Conservation (phyloP, 352 stramenopile species). For the Blastocystis sp. region DNA sequence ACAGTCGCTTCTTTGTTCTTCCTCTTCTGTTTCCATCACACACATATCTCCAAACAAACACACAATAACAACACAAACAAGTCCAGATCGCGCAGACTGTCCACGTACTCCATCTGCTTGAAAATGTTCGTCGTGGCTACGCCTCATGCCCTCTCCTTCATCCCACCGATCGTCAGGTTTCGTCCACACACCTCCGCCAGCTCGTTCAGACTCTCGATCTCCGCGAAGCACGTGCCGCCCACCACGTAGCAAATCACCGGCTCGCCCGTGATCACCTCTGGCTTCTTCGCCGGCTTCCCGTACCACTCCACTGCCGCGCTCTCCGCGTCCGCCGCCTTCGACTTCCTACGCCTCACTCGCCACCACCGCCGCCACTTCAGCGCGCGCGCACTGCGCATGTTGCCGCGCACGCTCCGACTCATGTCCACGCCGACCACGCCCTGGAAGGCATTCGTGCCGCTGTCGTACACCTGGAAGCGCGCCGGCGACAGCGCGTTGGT, state of each 20-base stretch:
- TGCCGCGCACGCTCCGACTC: slow-evolving; percentile 49
- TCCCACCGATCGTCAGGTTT: slow-evolving; percentile 42
- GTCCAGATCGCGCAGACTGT: slow-evolving; percentile 12
- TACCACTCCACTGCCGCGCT: slow-evolving; percentile 34
- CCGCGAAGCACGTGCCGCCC: slow-evolving; percentile 28
- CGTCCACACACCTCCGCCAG: slow-evolving; percentile 3
- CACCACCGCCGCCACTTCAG: neutral
- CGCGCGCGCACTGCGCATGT: neutral
- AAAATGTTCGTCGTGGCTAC: slow-evolving; percentile 26
- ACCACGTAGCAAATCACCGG: slow-evolving; percentile 37
- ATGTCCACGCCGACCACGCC: slow-evolving; percentile 23
- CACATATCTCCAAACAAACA: slow-evolving; percentile 1
- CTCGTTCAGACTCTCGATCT: slow-evolving; percentile 55
- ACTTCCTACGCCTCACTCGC: neutral
- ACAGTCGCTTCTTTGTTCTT: neutral
- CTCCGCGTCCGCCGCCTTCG: neutral
- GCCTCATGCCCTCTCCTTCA: neutral
- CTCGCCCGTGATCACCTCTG: neutral
- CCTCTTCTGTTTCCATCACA: neutral
- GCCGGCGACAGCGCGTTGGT: slow-evolving; percentile 12
- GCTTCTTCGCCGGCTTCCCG: slow-evolving; percentile 17
- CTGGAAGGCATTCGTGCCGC: neutral
- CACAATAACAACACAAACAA: neutral
- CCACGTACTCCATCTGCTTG: slow-evolving; percentile 15
- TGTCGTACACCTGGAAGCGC: slow-evolving; percentile 18